Evolutionary conservation across 2,329 filamentous ascomycete species (phyloP).

Genomic region (Fusarium oligoseptatum): DNA sequence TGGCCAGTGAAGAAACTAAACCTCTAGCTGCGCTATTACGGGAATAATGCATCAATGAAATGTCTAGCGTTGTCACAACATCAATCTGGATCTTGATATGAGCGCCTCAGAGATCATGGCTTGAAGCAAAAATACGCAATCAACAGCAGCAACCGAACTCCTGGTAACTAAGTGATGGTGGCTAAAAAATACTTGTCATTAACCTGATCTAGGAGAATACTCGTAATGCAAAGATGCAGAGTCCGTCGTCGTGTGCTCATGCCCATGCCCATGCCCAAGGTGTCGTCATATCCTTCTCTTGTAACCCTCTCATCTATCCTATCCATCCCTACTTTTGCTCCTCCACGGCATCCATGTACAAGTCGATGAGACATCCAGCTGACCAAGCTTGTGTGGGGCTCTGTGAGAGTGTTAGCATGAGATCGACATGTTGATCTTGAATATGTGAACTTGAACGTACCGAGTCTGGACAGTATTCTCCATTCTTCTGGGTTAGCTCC

Average conservation of each 20-base stretch:
- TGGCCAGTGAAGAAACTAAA: not conserved
- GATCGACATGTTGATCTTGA: not conserved
- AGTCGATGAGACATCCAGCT: conserved; percentile 90
- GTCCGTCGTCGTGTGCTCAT: conserved; percentile 21
- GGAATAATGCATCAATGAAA: not conserved
- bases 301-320: conserved; percentile 8
- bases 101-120: not conserved
- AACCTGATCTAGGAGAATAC: conserved; percentile 36
- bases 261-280: conserved; percentile 21
- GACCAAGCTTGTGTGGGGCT: conserved; percentile 98
- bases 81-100: not conserved
- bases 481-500: conserved; percentile 92
- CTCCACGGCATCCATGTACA: conserved; percentile 90
- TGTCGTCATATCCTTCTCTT: conserved; percentile 23
- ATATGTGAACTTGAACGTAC: conserved; percentile 63
- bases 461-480: conserved; percentile 87
- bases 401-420: conserved; percentile 57
- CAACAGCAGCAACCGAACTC: not conserved
- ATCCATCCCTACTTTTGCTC: conserved; percentile 54
- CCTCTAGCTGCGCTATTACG: not conserved
- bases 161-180: not conserved
- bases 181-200: conserved; percentile 34
- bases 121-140: not conserved
- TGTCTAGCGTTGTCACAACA: not conserved
- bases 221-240: conserved; percentile 18